phyloP scores from a whole-genome alignment of 108 stramenopile species.

The Aurantiochytrium sp. region DNA sequence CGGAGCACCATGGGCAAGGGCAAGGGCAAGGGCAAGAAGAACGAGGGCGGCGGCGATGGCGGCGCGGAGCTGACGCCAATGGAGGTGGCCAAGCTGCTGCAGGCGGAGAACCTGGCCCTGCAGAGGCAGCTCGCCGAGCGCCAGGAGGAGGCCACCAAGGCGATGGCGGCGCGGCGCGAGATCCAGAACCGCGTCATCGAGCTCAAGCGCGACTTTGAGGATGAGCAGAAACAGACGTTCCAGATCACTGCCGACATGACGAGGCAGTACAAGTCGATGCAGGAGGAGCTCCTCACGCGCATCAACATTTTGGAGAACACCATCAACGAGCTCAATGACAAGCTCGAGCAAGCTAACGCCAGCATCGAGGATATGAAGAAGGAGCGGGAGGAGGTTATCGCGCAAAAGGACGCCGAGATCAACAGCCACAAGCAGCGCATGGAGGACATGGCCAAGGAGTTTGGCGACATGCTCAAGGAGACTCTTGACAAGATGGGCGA shows the following conservation, averaged over 20 bases:
- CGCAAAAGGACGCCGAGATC: slow-evolving; percentile 63
- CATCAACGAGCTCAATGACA: slow-evolving; percentile 65
- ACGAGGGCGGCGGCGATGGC: not conserved
- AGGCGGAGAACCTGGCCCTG: not conserved
- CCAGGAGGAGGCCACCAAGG: slow-evolving; percentile 28
- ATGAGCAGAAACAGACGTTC: slow-evolving; percentile 58
- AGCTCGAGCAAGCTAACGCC: slow-evolving; percentile 55
- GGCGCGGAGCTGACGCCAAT: slow-evolving; percentile 22
- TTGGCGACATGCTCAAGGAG: slow-evolving; percentile 70
- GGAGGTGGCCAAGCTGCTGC: slow-evolving; percentile 31
- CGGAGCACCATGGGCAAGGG: slow-evolving; percentile 31
- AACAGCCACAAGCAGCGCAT: slow-evolving; percentile 58
- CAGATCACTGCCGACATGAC: slow-evolving; percentile 73
- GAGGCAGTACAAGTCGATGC: slow-evolving; percentile 79
- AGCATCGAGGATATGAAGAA: slow-evolving; percentile 35
- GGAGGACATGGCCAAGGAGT: slow-evolving; percentile 68
- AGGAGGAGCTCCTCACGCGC: slow-evolving; percentile 69
- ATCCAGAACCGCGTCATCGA: slow-evolving; percentile 49
- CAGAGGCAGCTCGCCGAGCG: slow-evolving; percentile 5
- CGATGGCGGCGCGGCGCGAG: slow-evolving; percentile 48
- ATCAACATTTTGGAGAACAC: slow-evolving; percentile 66
- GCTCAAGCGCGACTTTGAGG: slow-evolving; percentile 57
- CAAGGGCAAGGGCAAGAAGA: slow-evolving; percentile 21
- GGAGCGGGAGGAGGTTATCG: slow-evolving; percentile 61
- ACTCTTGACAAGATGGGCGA: slow-evolving; percentile 64